A percentile compares a stretch with the other conserved stretches of the same genome.
These are phyloP conservation scores for Kentomonas sorsogonicus DNA, from an alignment of 208 protist species.

Conservation along the genomic window DNA sequence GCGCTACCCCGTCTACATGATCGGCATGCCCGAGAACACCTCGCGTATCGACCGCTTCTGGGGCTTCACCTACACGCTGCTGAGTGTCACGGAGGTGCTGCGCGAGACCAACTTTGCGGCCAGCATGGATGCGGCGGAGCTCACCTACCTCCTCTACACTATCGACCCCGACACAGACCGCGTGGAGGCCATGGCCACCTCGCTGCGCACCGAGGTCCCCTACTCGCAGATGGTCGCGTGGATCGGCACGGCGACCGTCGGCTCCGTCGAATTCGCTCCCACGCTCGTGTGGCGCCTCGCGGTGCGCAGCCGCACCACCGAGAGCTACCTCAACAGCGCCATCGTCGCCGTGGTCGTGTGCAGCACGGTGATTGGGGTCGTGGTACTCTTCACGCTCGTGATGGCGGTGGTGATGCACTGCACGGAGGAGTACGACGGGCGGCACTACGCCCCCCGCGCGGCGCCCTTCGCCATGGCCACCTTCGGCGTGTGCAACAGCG, in stretches of 20 bases:
- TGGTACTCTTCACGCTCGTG: slow-evolving; percentile 23
- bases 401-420: slow-evolving; percentile 25
- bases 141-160: slow-evolving; percentile 60
- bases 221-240: neutral
- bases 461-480: slow-evolving; percentile 71
- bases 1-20: slow-evolving; percentile 39
- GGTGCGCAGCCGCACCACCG: slow-evolving; percentile 14
- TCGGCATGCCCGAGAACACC: neutral
- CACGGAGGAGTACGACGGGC: slow-evolving; percentile 50
- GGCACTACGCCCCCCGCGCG: slow-evolving; percentile 48
- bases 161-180: neutral
- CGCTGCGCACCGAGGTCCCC: neutral
- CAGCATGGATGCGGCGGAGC: slow-evolving; percentile 7
- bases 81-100: slow-evolving; percentile 41
- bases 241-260: neutral
- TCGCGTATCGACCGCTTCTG: slow-evolving; percentile 39
- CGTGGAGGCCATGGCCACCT: slow-evolving; percentile 14
- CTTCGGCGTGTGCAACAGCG: slow-evolving; percentile 52
- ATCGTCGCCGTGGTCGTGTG: slow-evolving; percentile 26
- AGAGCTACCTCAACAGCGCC: slow-evolving; percentile 14
- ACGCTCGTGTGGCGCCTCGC: slow-evolving; percentile 18
- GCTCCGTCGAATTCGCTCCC: too few relatives aligned
- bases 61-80: slow-evolving; percentile 41
- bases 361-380: slow-evolving; percentile 11
- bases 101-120: slow-evolving; percentile 15